These are phyloP conservation scores for Aphanomyces astaci DNA, from an alignment of 352 stramenopile species.

Conservation along the genomic window DNA sequence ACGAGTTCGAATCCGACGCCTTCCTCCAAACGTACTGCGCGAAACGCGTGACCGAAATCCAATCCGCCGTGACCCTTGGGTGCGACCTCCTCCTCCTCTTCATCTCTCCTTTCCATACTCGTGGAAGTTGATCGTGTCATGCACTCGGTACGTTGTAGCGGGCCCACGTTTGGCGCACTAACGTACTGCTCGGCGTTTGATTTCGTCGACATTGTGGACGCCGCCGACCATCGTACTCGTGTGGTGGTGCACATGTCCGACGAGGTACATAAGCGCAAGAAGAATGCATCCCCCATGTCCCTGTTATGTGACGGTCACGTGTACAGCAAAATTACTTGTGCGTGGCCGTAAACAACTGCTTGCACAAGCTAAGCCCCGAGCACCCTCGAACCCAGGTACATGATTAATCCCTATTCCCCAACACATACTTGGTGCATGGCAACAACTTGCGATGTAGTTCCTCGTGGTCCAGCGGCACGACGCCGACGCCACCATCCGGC, in stretches of 20 bases:
- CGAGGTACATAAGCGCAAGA: conserved; percentile 24
- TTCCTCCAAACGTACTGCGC: conserved; percentile 55
- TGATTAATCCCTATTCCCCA: too few species aligned
- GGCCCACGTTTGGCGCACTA: conserved; percentile 39
- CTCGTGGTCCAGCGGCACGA: conserved; percentile 50
- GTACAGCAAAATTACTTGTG: conserved; percentile 54
- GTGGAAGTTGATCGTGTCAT: conserved; percentile 12
- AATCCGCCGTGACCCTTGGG: conserved; percentile 30
- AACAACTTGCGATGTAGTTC: conserved; percentile 34
- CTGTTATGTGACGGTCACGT: too few species aligned
- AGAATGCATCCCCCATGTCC: too few species aligned
- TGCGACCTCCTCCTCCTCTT: neutral
- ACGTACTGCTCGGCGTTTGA: conserved; percentile 45
- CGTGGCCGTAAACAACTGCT: conserved; percentile 52
- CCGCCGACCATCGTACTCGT: neutral
- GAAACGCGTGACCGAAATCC: conserved; percentile 58
- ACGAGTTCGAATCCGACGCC: conserved; percentile 43
- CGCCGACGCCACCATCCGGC: conserved; percentile 57
- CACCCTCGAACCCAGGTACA: conserved; percentile 55
- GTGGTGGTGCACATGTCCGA: conserved; percentile 20
- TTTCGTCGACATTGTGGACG: conserved; percentile 48
- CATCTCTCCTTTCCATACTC: neutral
- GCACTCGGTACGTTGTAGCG: too few species aligned
- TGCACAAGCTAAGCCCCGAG: conserved; percentile 45
- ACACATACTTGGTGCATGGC: too few species aligned